Evolutionary conservation across 805 yeast genomes (phyloP).

Genomic region (Lipomyces mesembrius): DNA sequence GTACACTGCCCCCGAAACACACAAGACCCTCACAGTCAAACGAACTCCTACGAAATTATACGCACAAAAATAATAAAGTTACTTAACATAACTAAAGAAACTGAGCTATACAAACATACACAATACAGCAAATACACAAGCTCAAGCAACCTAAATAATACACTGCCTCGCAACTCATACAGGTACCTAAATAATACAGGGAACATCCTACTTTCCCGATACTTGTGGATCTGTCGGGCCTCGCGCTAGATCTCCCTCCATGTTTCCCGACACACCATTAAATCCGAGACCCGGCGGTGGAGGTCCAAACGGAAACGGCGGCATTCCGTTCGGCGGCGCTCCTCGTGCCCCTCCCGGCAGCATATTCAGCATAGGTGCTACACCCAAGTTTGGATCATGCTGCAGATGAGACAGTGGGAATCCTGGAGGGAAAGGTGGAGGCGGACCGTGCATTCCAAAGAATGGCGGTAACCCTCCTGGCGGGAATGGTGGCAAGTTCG

Average conservation of each 20-base stretch:
- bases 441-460: constrained; percentile 27
- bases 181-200: not conserved
- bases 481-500: constrained; percentile 16
- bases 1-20: not conserved
- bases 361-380: constrained; percentile 1
- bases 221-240: not conserved
- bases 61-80: not conserved
- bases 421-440: constrained; percentile 30
- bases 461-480: constrained; percentile 22
- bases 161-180: not conserved
- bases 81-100: not conserved
- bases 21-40: not conserved
- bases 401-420: constrained; percentile 10
- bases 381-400: constrained; percentile 3
- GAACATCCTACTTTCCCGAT: not conserved
- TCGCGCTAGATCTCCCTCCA: not conserved
- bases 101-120: not conserved
- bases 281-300: constrained; percentile 12
- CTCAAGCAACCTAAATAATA: not conserved
- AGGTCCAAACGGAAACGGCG: constrained; percentile 7
- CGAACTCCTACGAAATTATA: no score
- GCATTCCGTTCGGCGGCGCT: constrained; percentile 12
- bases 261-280: not conserved
- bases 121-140: not conserved
- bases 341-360: constrained; percentile 2